Evolutionary conservation across 1,139 yeast genomes (phyloP), one percentile per base, ranked within the genome.

Genomic region (Kurtzmaniella quercitrusa): DNA sequence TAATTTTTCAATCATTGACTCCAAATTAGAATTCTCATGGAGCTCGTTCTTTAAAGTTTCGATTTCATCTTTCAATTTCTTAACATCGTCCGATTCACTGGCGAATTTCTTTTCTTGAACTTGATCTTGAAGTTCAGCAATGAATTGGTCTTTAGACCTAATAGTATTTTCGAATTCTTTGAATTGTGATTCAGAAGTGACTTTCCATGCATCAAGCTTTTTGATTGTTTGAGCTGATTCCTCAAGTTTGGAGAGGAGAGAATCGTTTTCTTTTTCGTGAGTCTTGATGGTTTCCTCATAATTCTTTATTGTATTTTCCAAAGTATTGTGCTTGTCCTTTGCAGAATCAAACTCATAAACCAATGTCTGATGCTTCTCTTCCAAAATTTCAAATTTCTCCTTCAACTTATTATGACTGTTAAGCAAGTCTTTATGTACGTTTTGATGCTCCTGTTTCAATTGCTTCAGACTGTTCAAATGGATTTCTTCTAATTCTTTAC

Each of bases 1-100:
- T 20, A 63, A 49, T 16, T 53, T 50, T 6, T 53, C 56, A n/a
- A 63, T 56, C 39, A 48, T 53, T 19, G 46, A 38, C 19, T 40
- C 45, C 11, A 39, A 38, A 21, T 41, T 38, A 11, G 42, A 40
- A 36, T 44, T 43, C 17, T 42, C 45, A 12, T 21, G 45, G 21
- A 48, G 40, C 35, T 50, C 48, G 11, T 42, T 38, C 38, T 52
- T 42, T 11, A 53, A 36, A 9, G 46, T 43, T 23, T 47, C 47
- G 8, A 52, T 44, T 36, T 54, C 55, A 36, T 43, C 39, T 36
- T 51, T 49, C 37, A 47, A 46, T 33, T 45, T 48, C 41, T 46
- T 38, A 43, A 45, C 21, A 45, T 50, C 52, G 5, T 22, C 38
- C 19, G 41, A 16, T 16, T 33, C 30, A 11, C 18, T 18, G 5